Conservation (phyloP, 179 eudicot genomes). For the Nepenthes alata region DNA sequence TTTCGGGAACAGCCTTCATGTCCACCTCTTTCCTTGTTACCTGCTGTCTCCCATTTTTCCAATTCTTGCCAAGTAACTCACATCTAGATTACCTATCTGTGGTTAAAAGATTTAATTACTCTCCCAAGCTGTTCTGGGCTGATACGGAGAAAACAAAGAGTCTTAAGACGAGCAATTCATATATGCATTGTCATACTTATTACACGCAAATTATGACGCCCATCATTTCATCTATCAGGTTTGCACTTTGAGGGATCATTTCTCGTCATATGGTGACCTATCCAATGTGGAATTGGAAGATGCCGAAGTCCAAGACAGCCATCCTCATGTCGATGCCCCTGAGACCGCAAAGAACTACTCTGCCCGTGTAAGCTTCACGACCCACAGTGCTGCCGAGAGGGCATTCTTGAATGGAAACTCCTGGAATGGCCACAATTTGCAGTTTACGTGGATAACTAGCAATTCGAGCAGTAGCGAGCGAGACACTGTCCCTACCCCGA, state of each 20-base stretch:
- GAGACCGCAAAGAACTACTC: slow-evolving; percentile 29
- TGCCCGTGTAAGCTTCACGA: slow-evolving; percentile 50
- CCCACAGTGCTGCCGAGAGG: slow-evolving; percentile 76
- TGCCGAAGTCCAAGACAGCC: slow-evolving; percentile 19
- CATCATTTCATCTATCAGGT: slow-evolving; percentile 28
- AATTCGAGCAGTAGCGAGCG: slow-evolving; percentile 22
- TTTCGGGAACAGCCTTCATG: too few species aligned
- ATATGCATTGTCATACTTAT: too few species aligned
- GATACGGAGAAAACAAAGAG: too few species aligned
- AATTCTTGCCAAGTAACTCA: too few species aligned
- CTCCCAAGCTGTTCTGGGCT: too few species aligned
- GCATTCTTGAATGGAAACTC: slow-evolving; percentile 62
- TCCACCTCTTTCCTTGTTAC: too few species aligned
- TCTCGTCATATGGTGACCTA: slow-evolving; percentile 51
- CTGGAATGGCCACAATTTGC: slow-evolving; percentile 63
- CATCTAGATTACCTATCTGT: too few species aligned
- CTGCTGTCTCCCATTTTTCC: too few species aligned
- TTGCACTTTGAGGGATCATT: slow-evolving; percentile 70
- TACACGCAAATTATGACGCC: too few species aligned
- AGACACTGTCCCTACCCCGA: slow-evolving; percentile 39
- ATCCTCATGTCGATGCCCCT: slow-evolving; percentile 19
- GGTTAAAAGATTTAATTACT: too few species aligned
- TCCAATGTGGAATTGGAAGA: slow-evolving; percentile 54
- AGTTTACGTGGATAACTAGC: slow-evolving; percentile 48
- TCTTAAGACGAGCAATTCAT: too few species aligned